Base-by-base conservation (phyloP, 495 filamentous ascomycete species). In the Cercophora sp. region DNA sequence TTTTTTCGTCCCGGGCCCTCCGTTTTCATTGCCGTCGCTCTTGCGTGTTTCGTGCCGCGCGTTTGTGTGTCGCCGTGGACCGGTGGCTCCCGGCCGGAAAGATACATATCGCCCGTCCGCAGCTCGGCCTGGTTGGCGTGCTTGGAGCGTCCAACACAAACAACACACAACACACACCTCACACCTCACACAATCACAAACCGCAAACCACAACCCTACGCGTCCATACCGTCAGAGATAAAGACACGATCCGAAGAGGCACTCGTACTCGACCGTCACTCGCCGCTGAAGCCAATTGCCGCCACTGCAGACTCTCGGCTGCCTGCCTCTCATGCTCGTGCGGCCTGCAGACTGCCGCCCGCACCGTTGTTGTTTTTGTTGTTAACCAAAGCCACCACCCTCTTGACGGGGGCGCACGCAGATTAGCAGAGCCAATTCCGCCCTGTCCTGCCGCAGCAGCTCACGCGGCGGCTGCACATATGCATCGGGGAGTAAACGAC, bases 71-170 rank as follows among this genome's bases (percentile, higher is more conserved):
- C 32, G 48, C 35, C 34, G 47, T 27, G 47, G 35, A 19, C 48
- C 48, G 39, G 48, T 50, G 48, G 48, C 26, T 50, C 46, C 23
- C 32, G 48, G 48, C 35, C 34, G 48, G 48, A 25, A 51, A 42
- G 35, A 51, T 34, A 22, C 48, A 51, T 41, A 11, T 16, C 23
- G 48, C 35, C 15, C 48, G 5, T 19, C 44, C 35, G 1, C 31
- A 22, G 48, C 32, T 34, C 19, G 26, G 44, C 44, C 23, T 16
- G 19, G n/a, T n/a, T 15, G 26, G 15, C 16, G 16, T 47, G 44
- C 44, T 43, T 25, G 16, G 26, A 47, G 25, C n/a, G 25, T 16
- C 41, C 41, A 26, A 2, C 20, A n/a, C n/a, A n/a, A n/a, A n/a
- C 47, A 27, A 22, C 22, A 25, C 29, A 11, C 22, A 19, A 19